A percentile compares a stretch with the other conserved stretches of the same genome.
Evolutionary conservation across 768 basidiomycete genomes (phyloP).

Genomic region (Amanita rimosa): DNA sequence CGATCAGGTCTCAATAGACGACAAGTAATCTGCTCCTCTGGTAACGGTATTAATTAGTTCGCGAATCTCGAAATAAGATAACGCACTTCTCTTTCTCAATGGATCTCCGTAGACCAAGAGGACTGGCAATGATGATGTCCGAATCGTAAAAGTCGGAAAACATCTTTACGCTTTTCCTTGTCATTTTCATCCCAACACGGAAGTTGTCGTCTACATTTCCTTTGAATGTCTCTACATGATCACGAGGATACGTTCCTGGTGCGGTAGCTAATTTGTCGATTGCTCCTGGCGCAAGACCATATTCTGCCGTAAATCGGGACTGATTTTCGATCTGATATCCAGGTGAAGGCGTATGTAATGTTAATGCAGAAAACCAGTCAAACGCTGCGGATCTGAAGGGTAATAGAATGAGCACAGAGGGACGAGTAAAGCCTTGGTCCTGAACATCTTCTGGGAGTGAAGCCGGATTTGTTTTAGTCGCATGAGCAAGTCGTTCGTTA

Average conservation of each 20-base stretch:
- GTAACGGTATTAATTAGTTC: background rate
- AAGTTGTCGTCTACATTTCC: constrained; percentile 99
- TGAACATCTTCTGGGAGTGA: constrained; percentile 64
- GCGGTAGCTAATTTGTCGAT: constrained; percentile 72
- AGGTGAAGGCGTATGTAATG: constrained; percentile 60
- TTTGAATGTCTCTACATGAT: constrained; percentile 88
- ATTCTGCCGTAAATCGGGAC: constrained; percentile 72
- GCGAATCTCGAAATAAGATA: background rate
- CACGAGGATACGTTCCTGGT: constrained; percentile 68
- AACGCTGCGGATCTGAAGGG: constrained; percentile 88
- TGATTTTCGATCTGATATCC: constrained; percentile 83
- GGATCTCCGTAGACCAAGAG: constrained; percentile 79
- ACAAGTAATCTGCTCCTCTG: constrained; percentile 73
- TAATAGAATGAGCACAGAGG: constrained; percentile 83
- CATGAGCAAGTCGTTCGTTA: constrained; percentile 81
- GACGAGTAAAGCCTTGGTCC: constrained; percentile 97
- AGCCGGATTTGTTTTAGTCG: constrained; percentile 42
- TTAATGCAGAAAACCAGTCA: constrained; percentile 73
- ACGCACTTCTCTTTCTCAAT: constrained; percentile 91
- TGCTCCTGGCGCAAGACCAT: constrained; percentile 66
- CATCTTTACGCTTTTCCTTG: constrained; percentile 83
- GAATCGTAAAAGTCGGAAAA: constrained; percentile 86
- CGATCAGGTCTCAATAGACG: constrained; percentile 81
- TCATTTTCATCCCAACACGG: constrained; percentile 85
- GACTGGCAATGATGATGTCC: constrained; percentile 90